These are phyloP conservation scores for Pterula multifida DNA, from an alignment of 1,284 basidiomycete species.

Conservation along the genomic window DNA sequence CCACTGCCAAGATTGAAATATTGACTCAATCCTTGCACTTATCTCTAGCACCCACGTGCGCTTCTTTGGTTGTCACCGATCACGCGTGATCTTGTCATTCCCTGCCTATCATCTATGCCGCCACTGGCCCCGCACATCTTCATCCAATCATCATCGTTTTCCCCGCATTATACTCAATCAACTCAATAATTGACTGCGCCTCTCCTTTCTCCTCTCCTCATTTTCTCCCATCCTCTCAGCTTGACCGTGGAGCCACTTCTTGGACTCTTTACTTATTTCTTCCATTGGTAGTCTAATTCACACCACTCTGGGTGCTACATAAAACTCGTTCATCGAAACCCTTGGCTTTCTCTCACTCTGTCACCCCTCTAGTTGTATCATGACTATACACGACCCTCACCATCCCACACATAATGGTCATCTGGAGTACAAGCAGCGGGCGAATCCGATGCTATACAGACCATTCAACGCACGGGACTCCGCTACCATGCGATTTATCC, in stretches of 20 bases:
- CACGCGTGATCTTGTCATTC: not conserved
- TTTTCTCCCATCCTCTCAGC: not conserved
- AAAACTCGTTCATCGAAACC: not conserved
- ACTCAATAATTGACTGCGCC: not conserved
- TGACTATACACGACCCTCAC: not conserved
- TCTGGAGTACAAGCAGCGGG: constrained; percentile 1
- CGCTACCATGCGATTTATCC: constrained; percentile 44
- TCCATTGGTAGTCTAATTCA: not conserved
- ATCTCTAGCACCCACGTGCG: not conserved
- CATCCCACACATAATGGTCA: constrained; percentile 1
- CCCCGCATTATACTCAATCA: not conserved
- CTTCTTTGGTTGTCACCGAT: not conserved
- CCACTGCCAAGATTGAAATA: not conserved
- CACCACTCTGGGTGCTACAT: not conserved
- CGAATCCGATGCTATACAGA: constrained; percentile 28
- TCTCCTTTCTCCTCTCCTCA: not conserved
- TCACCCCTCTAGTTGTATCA: not conserved
- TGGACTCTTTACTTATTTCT: not conserved
- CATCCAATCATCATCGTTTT: not conserved
- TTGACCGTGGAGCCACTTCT: not conserved
- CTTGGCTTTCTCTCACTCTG: not conserved
- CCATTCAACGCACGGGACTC: constrained; percentile 37
- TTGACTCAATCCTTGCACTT: not conserved
- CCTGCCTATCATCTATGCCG: not conserved
- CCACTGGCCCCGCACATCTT: not conserved